These are phyloP conservation scores for Cruciata laevipes DNA, from an alignment of 257 asterid genomes.

Conservation along the genomic window DNA sequence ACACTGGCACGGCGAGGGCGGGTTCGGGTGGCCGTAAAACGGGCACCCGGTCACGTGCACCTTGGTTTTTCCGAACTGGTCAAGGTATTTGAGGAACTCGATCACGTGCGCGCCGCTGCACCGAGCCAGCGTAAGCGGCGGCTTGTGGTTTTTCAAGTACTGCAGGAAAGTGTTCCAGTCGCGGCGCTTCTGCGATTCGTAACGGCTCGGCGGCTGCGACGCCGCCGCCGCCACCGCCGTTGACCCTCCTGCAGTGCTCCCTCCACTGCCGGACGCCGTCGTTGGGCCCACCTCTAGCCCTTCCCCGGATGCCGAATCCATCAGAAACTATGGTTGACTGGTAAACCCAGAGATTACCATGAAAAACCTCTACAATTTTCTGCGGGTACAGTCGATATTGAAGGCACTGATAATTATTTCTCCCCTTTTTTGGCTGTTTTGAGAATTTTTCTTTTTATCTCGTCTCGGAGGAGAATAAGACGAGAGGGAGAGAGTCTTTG, in stretches of 20 bases:
- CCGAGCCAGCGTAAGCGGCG: constrained; percentile 34
- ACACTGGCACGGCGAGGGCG: constrained; percentile 42
- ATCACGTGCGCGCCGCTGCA: constrained; percentile 54
- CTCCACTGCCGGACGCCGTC: constrained; percentile 14
- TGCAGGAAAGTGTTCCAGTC: constrained; percentile 47
- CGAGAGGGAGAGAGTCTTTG: background rate
- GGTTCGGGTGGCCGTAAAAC: constrained; percentile 40
- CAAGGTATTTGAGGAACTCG: constrained; percentile 42
- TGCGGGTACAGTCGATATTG: background rate
- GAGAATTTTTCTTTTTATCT: background rate
- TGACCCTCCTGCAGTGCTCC: constrained; percentile 14
- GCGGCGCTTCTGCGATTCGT: constrained; percentile 44
- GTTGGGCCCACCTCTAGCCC: constrained; percentile 25
- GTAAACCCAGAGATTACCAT: background rate
- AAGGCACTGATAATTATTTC: background rate
- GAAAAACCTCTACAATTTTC: background rate
- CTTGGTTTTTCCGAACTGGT: constrained; percentile 46
- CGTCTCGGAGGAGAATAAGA: background rate
- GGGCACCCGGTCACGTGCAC: constrained; percentile 41
- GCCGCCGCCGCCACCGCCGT: background rate
- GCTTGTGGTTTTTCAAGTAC: constrained; percentile 38
- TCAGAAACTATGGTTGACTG: constrained; percentile 1
- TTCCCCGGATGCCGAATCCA: constrained; percentile 35
- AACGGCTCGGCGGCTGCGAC: constrained; percentile 35
- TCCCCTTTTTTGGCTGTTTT: background rate